A percentile compares a stretch with the other conserved stretches of the same genome.
Conservation (phyloP, 768 basidiomycete species). For the Tylopilus sp. region DNA sequence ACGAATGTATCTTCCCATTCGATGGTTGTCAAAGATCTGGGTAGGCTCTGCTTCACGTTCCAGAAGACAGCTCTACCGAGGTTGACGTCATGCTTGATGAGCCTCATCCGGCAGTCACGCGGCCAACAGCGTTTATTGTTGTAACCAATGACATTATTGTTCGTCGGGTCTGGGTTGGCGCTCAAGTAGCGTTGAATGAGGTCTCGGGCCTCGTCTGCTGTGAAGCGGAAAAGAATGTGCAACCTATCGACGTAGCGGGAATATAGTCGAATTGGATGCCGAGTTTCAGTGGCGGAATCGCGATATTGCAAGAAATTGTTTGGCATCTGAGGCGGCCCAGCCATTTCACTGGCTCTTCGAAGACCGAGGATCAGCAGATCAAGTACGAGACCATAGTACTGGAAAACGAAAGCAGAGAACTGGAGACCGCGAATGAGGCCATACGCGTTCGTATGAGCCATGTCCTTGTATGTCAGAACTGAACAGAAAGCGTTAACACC, state of each 20-base stretch:
- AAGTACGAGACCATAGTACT: slow-evolving; percentile 94
- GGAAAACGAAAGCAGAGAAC: slow-evolving; percentile 99
- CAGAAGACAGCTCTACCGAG: slow-evolving; percentile 97
- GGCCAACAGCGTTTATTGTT: slow-evolving; percentile 99
- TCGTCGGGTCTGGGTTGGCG: slow-evolving; percentile 97
- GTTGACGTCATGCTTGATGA: slow-evolving; percentile 99
- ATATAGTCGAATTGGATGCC: slow-evolving; percentile 97
- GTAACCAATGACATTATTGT: slow-evolving; percentile 98
- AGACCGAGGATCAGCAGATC: slow-evolving; percentile 95
- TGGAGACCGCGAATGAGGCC: slow-evolving; percentile 97
- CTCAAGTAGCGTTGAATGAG: slow-evolving; percentile 97
- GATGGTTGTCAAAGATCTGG: slow-evolving; percentile 93
- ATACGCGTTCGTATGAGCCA: slow-evolving; percentile 97
- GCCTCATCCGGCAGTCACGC: slow-evolving; percentile 95
- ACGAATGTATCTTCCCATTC: slow-evolving; percentile 99
- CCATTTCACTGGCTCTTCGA: slow-evolving; percentile 99
- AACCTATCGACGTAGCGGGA: slow-evolving; percentile 94
- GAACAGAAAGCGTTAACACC: slow-evolving; percentile 3
- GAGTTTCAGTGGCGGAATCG: slow-evolving; percentile 90
- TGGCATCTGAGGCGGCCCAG: slow-evolving; percentile 94
- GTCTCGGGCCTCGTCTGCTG: slow-evolving; percentile 94
- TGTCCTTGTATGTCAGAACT: slow-evolving; percentile 92
- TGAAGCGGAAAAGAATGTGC: slow-evolving; percentile 97
- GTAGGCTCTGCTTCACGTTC: slow-evolving; percentile 98
- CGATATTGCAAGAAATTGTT: slow-evolving; percentile 99